phyloP scores from a whole-genome alignment of 179 eudicot species.

The Spergularia azorica region DNA sequence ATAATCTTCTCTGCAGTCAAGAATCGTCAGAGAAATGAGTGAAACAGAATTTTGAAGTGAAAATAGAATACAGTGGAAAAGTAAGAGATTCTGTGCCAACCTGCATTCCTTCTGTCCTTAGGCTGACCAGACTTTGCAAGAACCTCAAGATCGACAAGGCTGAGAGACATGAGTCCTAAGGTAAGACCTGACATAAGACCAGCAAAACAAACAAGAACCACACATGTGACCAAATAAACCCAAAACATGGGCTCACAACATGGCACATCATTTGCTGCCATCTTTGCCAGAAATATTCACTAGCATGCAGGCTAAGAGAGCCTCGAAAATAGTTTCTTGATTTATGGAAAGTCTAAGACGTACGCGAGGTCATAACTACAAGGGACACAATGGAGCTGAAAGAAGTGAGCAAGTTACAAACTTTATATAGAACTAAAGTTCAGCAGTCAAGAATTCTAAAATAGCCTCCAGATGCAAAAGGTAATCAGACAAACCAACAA shows the following conservation, averaged over 20 bases:
- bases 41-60: neutral
- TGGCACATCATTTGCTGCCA: conserved; percentile 84
- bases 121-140: conserved; percentile 75
- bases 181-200: conserved; percentile 92
- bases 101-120: conserved; percentile 64
- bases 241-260: conserved; percentile 84
- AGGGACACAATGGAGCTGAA: conserved; percentile 15
- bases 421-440: conserved; percentile 4
- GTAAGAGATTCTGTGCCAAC: conserved; percentile 22
- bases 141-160: conserved; percentile 87
- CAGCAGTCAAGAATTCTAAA: conserved; percentile 3
- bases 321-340: neutral
- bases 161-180: conserved; percentile 82
- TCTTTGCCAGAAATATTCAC: conserved; percentile 8
- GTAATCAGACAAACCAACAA: conserved; percentile 26
- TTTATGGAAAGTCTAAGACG: conserved; percentile 9
- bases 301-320: neutral
- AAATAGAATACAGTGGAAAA: neutral
- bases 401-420: neutral
- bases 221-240: conserved; percentile 57
- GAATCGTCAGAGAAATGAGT: conserved; percentile 18
- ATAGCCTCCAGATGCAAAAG: neutral
- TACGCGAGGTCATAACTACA: conserved; percentile 2
- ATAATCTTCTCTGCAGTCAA: conserved; percentile 57
- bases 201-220: conserved; percentile 66